Percentiles rank a stretch among this genome's conserved stretches.
Conservation (phyloP, 2,329 filamentous ascomycete genomes). For the Colletotrichum lentis region DNA sequence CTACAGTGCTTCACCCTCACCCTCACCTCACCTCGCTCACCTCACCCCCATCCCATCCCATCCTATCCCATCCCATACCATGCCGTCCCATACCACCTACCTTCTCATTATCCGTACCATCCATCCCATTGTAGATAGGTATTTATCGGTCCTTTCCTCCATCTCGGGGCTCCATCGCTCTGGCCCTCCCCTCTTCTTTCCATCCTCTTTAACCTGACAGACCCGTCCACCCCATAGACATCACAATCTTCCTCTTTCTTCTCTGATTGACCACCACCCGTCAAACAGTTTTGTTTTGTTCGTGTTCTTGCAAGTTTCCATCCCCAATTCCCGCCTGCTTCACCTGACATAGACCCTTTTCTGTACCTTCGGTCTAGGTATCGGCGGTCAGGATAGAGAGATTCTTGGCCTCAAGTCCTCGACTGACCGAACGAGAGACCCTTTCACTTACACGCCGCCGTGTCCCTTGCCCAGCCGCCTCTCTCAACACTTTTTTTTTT, state of each 20-base stretch:
- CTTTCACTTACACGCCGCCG: constrained; percentile 31
- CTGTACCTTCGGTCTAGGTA: neutral
- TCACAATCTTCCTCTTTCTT: constrained; percentile 15
- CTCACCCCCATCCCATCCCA: constrained; percentile 21
- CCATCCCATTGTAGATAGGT: constrained; percentile 23
- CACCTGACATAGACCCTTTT: neutral
- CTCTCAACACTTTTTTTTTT: constrained; percentile 33
- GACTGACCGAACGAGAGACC: constrained; percentile 3
- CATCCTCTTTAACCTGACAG: constrained; percentile 27
- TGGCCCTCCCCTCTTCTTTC: constrained; percentile 30
- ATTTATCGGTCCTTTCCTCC: constrained; percentile 38
- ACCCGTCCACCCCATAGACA: constrained; percentile 21
- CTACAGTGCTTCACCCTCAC: neutral
- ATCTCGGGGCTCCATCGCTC: constrained; percentile 31
- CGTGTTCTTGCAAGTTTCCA: neutral
- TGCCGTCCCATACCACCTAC: constrained; percentile 11
- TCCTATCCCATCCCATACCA: constrained; percentile 15
- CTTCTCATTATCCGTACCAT: constrained; percentile 11
- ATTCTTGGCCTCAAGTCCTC: neutral
- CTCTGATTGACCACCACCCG: neutral
- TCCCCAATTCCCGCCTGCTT: neutral
- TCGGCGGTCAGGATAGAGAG: neutral
- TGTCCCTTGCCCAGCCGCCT: constrained; percentile 24
- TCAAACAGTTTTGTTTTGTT: constrained; percentile 1
- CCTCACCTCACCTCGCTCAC: constrained; percentile 22